These are phyloP conservation scores for Cercis canadensis DNA, from an alignment of 306 rosid genomes.

Conservation along the genomic window DNA sequence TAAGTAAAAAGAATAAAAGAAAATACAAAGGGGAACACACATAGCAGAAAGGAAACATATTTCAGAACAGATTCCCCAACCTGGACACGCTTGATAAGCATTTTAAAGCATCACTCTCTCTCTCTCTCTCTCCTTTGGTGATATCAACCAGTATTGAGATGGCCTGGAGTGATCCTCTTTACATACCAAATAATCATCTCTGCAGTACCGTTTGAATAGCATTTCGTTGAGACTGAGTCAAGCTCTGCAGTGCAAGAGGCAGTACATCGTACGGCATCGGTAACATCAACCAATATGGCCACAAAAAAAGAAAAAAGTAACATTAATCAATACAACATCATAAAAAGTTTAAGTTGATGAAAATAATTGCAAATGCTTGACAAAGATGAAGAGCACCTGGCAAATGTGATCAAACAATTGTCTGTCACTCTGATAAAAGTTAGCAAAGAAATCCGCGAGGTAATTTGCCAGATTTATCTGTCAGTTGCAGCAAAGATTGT, in stretches of 20 bases:
- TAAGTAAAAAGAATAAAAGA: background rate
- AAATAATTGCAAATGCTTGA: slow-evolving; percentile 7
- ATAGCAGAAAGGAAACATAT: background rate
- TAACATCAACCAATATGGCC: background rate
- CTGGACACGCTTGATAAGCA: too few species aligned
- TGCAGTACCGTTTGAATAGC: slow-evolving; percentile 65
- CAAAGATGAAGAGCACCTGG: slow-evolving; percentile 55
- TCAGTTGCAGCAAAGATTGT: slow-evolving; percentile 17
- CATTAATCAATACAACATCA: background rate
- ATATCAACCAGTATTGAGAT: background rate
- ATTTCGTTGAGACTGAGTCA: slow-evolving; percentile 66
- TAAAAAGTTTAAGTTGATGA: background rate
- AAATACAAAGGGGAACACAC: background rate
- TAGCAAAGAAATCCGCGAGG: slow-evolving; percentile 70
- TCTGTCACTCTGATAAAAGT: slow-evolving; percentile 65
- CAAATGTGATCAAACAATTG: slow-evolving; percentile 66
- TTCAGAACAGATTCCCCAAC: background rate
- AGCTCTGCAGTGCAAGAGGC: slow-evolving; percentile 58
- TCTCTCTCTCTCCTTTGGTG: slow-evolving; percentile 1
- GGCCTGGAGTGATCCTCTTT: background rate
- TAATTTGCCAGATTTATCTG: slow-evolving; percentile 82
- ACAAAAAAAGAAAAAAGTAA: background rate
- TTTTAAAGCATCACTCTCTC: background rate
- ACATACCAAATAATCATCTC: slow-evolving; percentile 38
- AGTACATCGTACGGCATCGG: slow-evolving; percentile 17